Evolutionary conservation across 208 protist genomes (phyloP), one percentile per base, ranked within the genome.

Genomic region (Trypanosoma lewisi): DNA sequence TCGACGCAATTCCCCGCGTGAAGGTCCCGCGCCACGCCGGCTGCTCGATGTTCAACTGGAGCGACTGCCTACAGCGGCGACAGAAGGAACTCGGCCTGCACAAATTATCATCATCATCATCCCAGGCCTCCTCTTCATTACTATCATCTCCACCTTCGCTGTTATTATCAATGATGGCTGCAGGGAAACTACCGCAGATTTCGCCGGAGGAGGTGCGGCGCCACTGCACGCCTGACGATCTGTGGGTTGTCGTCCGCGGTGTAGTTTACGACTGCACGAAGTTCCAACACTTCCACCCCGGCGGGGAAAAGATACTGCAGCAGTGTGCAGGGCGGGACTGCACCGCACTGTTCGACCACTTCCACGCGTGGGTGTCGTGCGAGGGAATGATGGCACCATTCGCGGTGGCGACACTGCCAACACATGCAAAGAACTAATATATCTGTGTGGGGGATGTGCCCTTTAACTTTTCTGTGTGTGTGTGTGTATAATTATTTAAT

Each of bases 261-360:
- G 75, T 91, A 1, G 87, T 91, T 7, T 94, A 93, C 72, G 85
- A 94, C 68, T 79, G 75, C 58, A 93, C 85, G 0, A 42, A 63
- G 44, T 94, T 92, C 61, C 70, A 77, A 27, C 70, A 68, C 31
- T 92, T 78, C 36, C 89, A 95, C 73, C 87, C 87, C 0, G 86
- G 82, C 9, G 86, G 86, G 0, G 80, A 69, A 27, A 64, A 59
- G n/a, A 23, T 91, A 11, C 61, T 95, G 39, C 59, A 75, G 39
- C 68, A 60, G 9, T 89, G 75, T 67, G 85, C 67, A 1, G 89
- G 89, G 14, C 78, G 61, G 21, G 89, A 95, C 58, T 77, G 76
- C 14, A 95, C 85, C 14, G 69, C 39, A 19, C 53, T 92, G 55
- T 91, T 81, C 51, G 73, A 92, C 45, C 47, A 72, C 54, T 91